Base-by-base conservation (phyloP, 768 basidiomycete species). In the Hygrocybe punicea region DNA sequence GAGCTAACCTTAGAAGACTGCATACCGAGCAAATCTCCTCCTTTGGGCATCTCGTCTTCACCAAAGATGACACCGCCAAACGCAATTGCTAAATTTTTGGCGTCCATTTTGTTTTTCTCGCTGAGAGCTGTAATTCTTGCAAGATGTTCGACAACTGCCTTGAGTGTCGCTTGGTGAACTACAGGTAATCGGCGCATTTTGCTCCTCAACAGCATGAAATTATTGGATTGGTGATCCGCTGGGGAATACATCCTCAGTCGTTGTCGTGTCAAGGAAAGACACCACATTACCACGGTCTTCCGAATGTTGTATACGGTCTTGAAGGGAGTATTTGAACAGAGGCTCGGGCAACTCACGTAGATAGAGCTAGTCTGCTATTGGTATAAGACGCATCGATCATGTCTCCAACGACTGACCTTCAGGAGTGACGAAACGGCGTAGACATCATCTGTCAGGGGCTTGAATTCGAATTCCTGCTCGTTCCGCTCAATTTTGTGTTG, bases 51-150 rank as follows among this genome's bases (percentile, higher is more conserved):
- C 59, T 95, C 91, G 59, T 97, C 93, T 69, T 95, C 92, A 6
- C 93, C 93, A 62, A 97, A 94, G 47, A 97, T 83, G 21, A 93
- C 91, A 8, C 85, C 78, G 17, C 89, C 88, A 73, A 96, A 95
- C 3, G 94, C 86, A 47, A 97, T 94, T 3, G 93, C 91, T 21
- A 97, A 76, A 66, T 96, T 97, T 76, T 87, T 93, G 3, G 86
- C 78, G 64, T 93, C 94, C 94, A 97, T 97, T 72, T 95, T 96
- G 68, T 95, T 97, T 67, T 81, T 85, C 24, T 86, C 84, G 19
- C 78, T 77, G 35, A 77, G 76, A 4, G 84, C 74, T 2, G 84
- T 81, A 13, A 97, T 84, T 13, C 86, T 81, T 2, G 86, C 76
- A 16, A 97, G 81, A 69, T 96, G 94, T 60, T 95, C 93, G 17